These are phyloP conservation scores for Penicillium pancosmium DNA, from an alignment of 495 filamentous ascomycete species.

Conservation along the genomic window DNA sequence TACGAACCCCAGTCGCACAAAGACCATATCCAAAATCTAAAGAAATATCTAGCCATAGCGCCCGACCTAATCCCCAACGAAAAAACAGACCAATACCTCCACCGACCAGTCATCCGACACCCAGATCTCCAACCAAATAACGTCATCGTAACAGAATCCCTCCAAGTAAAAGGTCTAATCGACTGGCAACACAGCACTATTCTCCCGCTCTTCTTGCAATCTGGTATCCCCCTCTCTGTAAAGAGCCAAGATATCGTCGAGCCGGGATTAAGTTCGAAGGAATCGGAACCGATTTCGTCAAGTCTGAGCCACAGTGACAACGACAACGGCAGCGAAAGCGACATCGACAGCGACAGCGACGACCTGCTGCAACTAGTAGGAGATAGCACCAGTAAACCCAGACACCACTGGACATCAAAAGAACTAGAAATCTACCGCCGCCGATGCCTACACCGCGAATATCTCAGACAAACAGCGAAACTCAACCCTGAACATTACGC, in stretches of 20 bases:
- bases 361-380: not conserved
- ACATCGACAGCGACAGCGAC: too few species aligned
- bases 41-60: conserved; percentile 22
- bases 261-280: conserved; percentile 8
- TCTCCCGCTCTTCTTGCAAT: conserved; percentile 23
- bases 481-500: conserved; percentile 23
- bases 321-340: too few species aligned
- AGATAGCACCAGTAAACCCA: not conserved
- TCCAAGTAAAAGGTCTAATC: conserved; percentile 24
- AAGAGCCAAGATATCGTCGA: conserved; percentile 30
- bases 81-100: not conserved
- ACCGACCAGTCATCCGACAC: conserved; percentile 20
- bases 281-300: too few species aligned
- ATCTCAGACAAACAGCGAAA: conserved; percentile 21
- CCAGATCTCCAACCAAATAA: conserved; percentile 32
- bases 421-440: too few species aligned
- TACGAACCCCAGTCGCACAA: conserved; percentile 21
- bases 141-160: conserved; percentile 17
- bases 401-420: conserved; percentile 7
- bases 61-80: conserved; percentile 10
- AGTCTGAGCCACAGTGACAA: too few species aligned
- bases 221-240: conserved; percentile 21
- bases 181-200: conserved; percentile 27
- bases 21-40: conserved; percentile 14
- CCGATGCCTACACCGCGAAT: conserved; percentile 31